Evolutionary conservation across 1,284 basidiomycete species (phyloP), one percentile per base, ranked within the genome.

Genomic region (Sporisorium reilianum): DNA sequence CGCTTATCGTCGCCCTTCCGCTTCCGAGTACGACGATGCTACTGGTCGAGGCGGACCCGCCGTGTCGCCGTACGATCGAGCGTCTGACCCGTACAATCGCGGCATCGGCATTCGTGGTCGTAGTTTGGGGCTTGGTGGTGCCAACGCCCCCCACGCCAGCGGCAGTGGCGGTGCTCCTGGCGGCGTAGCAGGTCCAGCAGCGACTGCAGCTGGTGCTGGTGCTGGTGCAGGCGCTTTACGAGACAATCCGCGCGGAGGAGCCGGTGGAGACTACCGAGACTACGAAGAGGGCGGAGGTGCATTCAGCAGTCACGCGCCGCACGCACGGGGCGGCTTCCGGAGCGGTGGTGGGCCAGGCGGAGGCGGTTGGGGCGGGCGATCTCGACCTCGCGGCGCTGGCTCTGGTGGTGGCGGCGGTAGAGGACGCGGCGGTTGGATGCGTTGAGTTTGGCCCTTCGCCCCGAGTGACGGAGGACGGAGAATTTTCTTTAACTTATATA

Each of bases 21-120:
- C 60, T n/a, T 61, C 28, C 18, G 71, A 74, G 18, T 69, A 62
- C 32, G 64, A 67, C 22, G 64, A 73, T 6, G 49, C 20, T 40
- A 34, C 26, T 25, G 28, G 28, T 5, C 50, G 50, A 23, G 42
- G 32, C 2, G n/a, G n/a, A n/a, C 9, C 49, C 6, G 26, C 46
- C 11, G 44, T 36, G 6, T 55, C 63, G 44, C 54, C 63, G 1
- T 72, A 72, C 34, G 64, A 72, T 30, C 45, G 68, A 20, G 30
- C 68, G 7, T 34, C 58, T 1, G 68, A 71, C 26, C 48, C 58
- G 9, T 73, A 73, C 53, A 55, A 46, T 16, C 55, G 70, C 3
- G 70, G 64, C 11, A 73, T 73, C 4, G 44, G 56, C 6, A 57
- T 65, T 8, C 32, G 64, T 5, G 69, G 63, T 23, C 42, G 69